These are phyloP conservation scores for Geranomyces variabilis DNA, from an alignment of 192 early-diverging fungal species.

Conservation along the genomic window DNA sequence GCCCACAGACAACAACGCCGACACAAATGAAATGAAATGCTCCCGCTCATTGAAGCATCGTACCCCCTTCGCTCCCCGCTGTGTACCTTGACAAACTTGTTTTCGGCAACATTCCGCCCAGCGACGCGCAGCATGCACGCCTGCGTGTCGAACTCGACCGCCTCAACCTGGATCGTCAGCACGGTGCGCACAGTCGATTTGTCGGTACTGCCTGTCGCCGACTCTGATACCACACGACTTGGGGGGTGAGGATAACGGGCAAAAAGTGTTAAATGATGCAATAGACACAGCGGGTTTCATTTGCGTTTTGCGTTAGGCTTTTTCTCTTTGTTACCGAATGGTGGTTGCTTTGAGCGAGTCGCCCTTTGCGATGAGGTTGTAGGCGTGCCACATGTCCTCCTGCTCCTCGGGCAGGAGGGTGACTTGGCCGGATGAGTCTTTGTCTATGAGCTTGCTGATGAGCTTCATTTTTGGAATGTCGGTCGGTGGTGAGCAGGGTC, in stretches of 20 bases:
- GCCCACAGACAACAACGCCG: too few species aligned
- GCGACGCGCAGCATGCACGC: slow-evolving; percentile 83
- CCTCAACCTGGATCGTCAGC: slow-evolving; percentile 83
- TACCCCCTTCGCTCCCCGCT: too few species aligned
- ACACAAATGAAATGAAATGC: too few species aligned
- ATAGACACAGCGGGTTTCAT: neutral
- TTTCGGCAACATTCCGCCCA: slow-evolving; percentile 84
- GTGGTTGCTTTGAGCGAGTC: slow-evolving; percentile 89
- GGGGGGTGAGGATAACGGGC: too few species aligned
- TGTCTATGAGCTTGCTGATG: slow-evolving; percentile 70
- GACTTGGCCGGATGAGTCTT: slow-evolving; percentile 79
- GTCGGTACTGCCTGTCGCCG: slow-evolving; percentile 83
- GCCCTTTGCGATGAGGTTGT: slow-evolving; percentile 75
- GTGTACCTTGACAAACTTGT: slow-evolving; percentile 82
- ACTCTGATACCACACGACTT: slow-evolving; percentile 87
- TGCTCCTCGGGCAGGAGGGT: slow-evolving; percentile 84
- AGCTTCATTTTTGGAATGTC: slow-evolving; percentile 71
- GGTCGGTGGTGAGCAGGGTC: too few species aligned
- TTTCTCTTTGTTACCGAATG: too few species aligned
- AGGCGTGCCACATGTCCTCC: slow-evolving; percentile 99
- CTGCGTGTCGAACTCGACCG: slow-evolving; percentile 89
- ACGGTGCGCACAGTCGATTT: slow-evolving; percentile 79
- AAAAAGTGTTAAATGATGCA: neutral
- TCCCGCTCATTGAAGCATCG: too few species aligned
- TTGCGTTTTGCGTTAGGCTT: too few species aligned